Base-by-base conservation (phyloP, 441 rosid genomes). In the Mallotus repandus region DNA sequence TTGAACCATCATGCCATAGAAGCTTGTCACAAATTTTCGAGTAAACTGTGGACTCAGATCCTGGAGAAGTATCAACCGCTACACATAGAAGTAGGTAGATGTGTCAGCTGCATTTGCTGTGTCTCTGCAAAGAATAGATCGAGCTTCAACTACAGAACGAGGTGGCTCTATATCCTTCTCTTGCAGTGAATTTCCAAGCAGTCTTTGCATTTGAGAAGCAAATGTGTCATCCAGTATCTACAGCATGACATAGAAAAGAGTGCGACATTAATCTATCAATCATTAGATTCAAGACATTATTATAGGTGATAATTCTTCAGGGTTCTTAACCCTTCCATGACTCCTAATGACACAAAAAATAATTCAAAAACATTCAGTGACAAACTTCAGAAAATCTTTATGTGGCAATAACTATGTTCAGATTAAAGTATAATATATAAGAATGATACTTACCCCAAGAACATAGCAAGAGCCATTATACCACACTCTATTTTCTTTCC, bases 101-200 rank as follows among this genome's bases (percentile, higher is more conserved):
- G 95, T 72, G 68, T 91, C 93, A 21, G 86, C 62, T 75, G 86
- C 77, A 80, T 77, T 92, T 70, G 92, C 78, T 2, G 88, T 76
- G 78, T 95, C 98, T 84, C 91, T 88, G 78, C 98, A 87, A 55
- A 96, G 98, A 76, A 96, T 96, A 12, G 98, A 93, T 67, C 98
- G 89, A 79, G 98, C 97, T 83, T 96, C 98, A 3, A 89, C 79
- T 49, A 96, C 96, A 0, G 98, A 96, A 29, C 97, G 92, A 50
- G 98, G 98, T 46, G 98, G 87, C 76, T 94, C 97, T 18, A 92
- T 68, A 77, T 94, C 99, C 72, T 89, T 95, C 55, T 95, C 99
- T 69, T 92, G 94, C 74, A 94, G 77, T 52, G 86, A 84, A 80
- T 94, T 94, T 76, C 99, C 97, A 68, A 86, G 84, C 70, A 89